Evolutionary conservation across 208 protist species (phyloP).

Genomic region (Phytomonas sp.): DNA sequence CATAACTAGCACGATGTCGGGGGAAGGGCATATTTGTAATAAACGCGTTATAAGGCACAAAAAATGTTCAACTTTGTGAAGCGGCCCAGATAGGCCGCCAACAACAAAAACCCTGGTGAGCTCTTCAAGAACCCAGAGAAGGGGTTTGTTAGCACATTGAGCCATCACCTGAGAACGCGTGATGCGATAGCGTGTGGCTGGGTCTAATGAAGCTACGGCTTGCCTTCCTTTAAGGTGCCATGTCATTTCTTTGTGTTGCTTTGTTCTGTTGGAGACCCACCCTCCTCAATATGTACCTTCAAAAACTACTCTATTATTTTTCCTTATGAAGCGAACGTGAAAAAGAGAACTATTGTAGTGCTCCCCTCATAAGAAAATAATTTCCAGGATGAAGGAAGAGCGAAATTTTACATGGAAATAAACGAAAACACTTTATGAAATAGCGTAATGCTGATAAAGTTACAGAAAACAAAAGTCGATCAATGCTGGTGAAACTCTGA

Average conservation of each 20-base stretch:
- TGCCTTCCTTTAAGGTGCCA: constrained; percentile 66
- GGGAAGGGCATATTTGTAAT: constrained; percentile 54
- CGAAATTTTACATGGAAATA: too few relatives aligned
- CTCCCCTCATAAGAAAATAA: too few relatives aligned
- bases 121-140: constrained; percentile 59
- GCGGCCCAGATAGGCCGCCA: constrained; percentile 42
- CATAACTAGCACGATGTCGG: constrained; percentile 49
- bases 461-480: too few relatives aligned
- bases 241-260: constrained; percentile 15
- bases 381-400: too few relatives aligned
- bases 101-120: constrained; percentile 36
- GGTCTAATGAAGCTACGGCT: constrained; percentile 48
- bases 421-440: too few relatives aligned
- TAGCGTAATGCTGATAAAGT: too few relatives aligned
- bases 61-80: constrained; percentile 49
- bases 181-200: constrained; percentile 40
- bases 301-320: too few relatives aligned
- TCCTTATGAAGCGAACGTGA: too few relatives aligned
- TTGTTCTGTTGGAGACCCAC: neutral
- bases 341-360: too few relatives aligned
- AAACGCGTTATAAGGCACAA: constrained; percentile 55
- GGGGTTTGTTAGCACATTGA: constrained; percentile 45
- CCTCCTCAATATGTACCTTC: too few relatives aligned
- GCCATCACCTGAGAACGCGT: constrained; percentile 52
- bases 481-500: too few relatives aligned